These are phyloP conservation scores for Tricholoma bakamatsutake DNA, from an alignment of 768 basidiomycete species.

Conservation along the genomic window DNA sequence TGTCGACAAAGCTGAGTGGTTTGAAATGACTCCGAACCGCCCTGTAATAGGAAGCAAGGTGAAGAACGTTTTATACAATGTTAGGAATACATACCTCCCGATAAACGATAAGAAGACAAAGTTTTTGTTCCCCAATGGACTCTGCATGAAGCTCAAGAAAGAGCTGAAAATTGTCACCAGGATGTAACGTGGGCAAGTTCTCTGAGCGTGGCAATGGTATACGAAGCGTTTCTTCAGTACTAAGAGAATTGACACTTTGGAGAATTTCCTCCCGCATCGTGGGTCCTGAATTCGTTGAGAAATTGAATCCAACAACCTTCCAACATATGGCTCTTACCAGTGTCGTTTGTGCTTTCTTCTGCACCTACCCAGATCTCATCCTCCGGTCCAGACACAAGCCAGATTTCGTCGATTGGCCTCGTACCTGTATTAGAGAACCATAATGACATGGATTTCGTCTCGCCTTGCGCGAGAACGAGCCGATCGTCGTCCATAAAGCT, in stretches of 20 bases:
- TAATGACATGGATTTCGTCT: constrained; percentile 48
- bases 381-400: constrained; percentile 55
- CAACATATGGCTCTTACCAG: constrained; percentile 4
- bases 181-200: constrained; percentile 24
- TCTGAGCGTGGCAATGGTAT: constrained; percentile 34
- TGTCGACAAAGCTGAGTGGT: constrained; percentile 46
- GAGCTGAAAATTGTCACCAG: constrained; percentile 48
- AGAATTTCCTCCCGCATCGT: constrained; percentile 27
- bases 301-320: neutral
- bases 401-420: constrained; percentile 57
- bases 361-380: constrained; percentile 57
- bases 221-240: constrained; percentile 36
- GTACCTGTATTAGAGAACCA: constrained; percentile 65
- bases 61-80: neutral
- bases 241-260: constrained; percentile 47
- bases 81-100: constrained; percentile 35
- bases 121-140: constrained; percentile 38
- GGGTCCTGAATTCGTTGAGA: neutral
- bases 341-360: constrained; percentile 8
- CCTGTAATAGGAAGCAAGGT: constrained; percentile 26
- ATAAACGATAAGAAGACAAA: constrained; percentile 62
- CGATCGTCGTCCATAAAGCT: constrained; percentile 49
- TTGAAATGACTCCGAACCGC: constrained; percentile 45
- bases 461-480: constrained; percentile 60
- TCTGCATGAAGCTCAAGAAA: constrained; percentile 51